Percentiles rank a stretch among this genome's conserved stretches.
These are phyloP conservation scores for Daedaleopsis nitida DNA, from an alignment of 768 basidiomycete genomes.

Conservation along the genomic window DNA sequence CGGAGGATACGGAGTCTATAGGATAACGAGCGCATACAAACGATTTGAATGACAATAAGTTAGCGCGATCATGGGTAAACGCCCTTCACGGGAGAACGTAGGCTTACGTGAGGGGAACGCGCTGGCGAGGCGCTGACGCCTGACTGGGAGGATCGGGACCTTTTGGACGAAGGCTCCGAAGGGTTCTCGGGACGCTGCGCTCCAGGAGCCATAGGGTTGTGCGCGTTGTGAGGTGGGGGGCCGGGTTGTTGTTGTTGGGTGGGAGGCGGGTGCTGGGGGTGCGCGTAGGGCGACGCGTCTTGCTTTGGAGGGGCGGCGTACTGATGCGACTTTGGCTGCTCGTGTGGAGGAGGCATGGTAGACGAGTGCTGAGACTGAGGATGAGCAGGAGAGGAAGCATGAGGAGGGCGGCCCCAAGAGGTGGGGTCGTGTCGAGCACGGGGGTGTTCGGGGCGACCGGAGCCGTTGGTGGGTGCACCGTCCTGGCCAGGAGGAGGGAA, in stretches of 20 bases:
- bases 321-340: slow-evolving; percentile 25
- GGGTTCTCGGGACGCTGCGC: slow-evolving; percentile 26
- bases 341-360: slow-evolving; percentile 28
- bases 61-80: slow-evolving; percentile 21
- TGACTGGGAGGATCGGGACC: slow-evolving; percentile 18
- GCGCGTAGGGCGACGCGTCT: slow-evolving; percentile 41
- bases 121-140: slow-evolving; percentile 46
- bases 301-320: slow-evolving; percentile 41
- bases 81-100: slow-evolving; percentile 21
- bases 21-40: slow-evolving; percentile 12
- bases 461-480: slow-evolving; percentile 31
- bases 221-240: slow-evolving; percentile 22
- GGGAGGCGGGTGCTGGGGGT: slow-evolving; percentile 49
- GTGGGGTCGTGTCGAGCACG: slow-evolving; percentile 39
- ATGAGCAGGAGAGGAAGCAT: slow-evolving; percentile 9
- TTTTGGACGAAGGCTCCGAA: slow-evolving; percentile 18
- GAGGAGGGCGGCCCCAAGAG: slow-evolving; percentile 24
- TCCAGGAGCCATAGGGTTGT: slow-evolving; percentile 23
- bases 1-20: slow-evolving; percentile 39
- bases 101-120: slow-evolving; percentile 54
- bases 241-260: slow-evolving; percentile 13
- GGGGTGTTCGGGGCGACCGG: slow-evolving; percentile 33
- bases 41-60: slow-evolving; percentile 19
- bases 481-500: slow-evolving; percentile 47
- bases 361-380: slow-evolving; percentile 17